Evolutionary conservation across 2,329 filamentous ascomycete genomes (phyloP), one percentile per base, ranked within the genome.

Genomic region (Blumeria graminis): DNA sequence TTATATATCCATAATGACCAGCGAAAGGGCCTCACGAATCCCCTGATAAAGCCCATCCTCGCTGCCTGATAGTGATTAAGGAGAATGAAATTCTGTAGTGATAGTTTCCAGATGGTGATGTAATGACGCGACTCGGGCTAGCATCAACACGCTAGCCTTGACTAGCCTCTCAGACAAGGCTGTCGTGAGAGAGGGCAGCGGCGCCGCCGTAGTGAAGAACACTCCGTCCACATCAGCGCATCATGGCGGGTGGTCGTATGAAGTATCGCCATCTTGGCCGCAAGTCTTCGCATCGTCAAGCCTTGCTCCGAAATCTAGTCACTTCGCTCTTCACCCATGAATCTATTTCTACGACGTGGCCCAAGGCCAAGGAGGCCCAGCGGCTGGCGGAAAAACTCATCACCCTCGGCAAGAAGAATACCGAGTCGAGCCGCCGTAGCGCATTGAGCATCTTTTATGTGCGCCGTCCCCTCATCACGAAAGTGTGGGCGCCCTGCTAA

Each of bases 331-430:
- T 98, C 71, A 77, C 86, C 70, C 81, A 94, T 70, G 92, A 98
- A 73, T 81, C 86, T 60, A 94, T 98, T 72, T 81, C 83, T 61
- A 98, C 92, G 55, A 94, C 92, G 71, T 95, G 85, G 76, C 82
- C 84, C 68, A 96, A 96, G 72, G 92, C 92, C 52, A 98, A 96
- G 71, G 92, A 98, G 73, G 86, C 92, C 18, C 92, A 98, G 71
- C 78, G 86, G 46, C 69, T 96, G 63, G 92, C 89, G 7, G 92
- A 98, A 68, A 93, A 94, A 74, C 74, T 96, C 62, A 89, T 98
- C 65, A 95, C 89, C 4, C 70, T 94, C 63, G 90, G 86, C 18
- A 98, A 96, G 77, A 84, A 82, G 71, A 87, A 95, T 69, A 94
- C 90, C 43, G 82, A 88, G 65, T 85, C 86, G 18, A 83, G 82